Evolutionary conservation across 495 filamentous ascomycete species (phyloP).

Genomic region (Staphylotrichum tortipilum): DNA sequence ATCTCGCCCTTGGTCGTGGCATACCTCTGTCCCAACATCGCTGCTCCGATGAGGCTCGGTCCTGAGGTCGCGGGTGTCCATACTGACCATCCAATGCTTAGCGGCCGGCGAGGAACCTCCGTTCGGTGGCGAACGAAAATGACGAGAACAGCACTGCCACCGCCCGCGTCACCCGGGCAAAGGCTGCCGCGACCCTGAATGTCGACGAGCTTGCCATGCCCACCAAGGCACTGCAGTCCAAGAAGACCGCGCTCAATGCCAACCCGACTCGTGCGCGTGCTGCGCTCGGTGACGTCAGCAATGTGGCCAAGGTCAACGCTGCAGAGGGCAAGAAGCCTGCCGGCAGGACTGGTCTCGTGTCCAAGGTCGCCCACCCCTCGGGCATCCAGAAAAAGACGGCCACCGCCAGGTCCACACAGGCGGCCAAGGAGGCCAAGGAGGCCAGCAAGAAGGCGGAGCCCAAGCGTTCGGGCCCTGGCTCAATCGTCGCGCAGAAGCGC

Average conservation of each 20-base stretch:
- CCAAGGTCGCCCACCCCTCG: conserved; percentile 66
- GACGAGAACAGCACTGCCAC: conserved; percentile 71
- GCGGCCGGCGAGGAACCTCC: conserved; percentile 25
- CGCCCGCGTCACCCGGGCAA: conserved; percentile 83
- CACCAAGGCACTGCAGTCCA: conserved; percentile 64
- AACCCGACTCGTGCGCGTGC: conserved; percentile 53
- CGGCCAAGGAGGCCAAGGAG: conserved; percentile 55
- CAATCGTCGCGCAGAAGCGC: conserved; percentile 57
- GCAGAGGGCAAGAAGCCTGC: conserved; percentile 65
- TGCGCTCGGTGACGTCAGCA: conserved; percentile 89
- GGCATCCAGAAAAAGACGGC: conserved; percentile 80
- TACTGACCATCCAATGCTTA: conserved; percentile 1
- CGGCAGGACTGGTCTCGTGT: conserved; percentile 55
- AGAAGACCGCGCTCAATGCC: conserved; percentile 54
- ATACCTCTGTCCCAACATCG: background rate
- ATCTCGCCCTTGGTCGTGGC: too few species aligned
- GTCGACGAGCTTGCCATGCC: conserved; percentile 45
- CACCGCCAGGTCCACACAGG: conserved; percentile 53
- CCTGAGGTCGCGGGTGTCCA: background rate
- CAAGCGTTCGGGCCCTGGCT: conserved; percentile 67
- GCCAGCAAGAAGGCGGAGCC: conserved; percentile 56
- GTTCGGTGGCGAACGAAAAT: conserved; percentile 78
- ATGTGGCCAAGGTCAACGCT: conserved; percentile 70
- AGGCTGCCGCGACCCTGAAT: conserved; percentile 62
- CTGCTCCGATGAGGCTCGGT: conserved; percentile 5